phyloP scores from a whole-genome alignment of 495 filamentous ascomycete species.

The Penicillium roqueforti region DNA sequence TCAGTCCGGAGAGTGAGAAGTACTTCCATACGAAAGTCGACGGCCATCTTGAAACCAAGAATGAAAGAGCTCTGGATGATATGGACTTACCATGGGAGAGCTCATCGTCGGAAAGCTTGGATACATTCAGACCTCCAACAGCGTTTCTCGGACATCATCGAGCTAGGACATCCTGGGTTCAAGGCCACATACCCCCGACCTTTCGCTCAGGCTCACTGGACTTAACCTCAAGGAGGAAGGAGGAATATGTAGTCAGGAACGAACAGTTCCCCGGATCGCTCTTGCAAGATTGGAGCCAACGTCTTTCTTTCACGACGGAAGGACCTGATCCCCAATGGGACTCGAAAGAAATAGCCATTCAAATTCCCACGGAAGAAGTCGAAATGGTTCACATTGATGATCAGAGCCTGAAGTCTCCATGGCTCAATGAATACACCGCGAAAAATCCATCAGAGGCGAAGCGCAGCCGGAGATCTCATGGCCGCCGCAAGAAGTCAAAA shows the following conservation, averaged over 20 bases:
- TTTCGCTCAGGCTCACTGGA: conserved; percentile 14
- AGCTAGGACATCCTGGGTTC: conserved; percentile 10
- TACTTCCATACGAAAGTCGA: conserved; percentile 14
- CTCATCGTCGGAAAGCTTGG: conserved; percentile 1
- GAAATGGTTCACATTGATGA: conserved; percentile 13
- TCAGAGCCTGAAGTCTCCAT: background rate
- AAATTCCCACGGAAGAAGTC: background rate
- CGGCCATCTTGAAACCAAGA: background rate
- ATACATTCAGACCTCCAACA: conserved; percentile 1
- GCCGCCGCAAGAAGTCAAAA: background rate
- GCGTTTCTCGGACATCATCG: conserved; percentile 2
- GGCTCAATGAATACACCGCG: background rate
- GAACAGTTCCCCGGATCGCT: background rate
- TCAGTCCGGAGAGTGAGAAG: conserved; percentile 10
- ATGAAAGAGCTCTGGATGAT: background rate
- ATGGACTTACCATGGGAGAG: background rate
- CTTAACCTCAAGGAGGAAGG: background rate
- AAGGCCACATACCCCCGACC: conserved; percentile 15
- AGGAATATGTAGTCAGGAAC: background rate
- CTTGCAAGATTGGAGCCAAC: background rate
- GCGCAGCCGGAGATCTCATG: background rate
- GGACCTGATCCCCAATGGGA: background rate
- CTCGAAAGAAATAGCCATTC: background rate
- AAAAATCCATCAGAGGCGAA: background rate
- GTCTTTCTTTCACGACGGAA: background rate